Base-by-base conservation (phyloP, 768 basidiomycete genomes). In the Coprinopsis marcescibilis region DNA sequence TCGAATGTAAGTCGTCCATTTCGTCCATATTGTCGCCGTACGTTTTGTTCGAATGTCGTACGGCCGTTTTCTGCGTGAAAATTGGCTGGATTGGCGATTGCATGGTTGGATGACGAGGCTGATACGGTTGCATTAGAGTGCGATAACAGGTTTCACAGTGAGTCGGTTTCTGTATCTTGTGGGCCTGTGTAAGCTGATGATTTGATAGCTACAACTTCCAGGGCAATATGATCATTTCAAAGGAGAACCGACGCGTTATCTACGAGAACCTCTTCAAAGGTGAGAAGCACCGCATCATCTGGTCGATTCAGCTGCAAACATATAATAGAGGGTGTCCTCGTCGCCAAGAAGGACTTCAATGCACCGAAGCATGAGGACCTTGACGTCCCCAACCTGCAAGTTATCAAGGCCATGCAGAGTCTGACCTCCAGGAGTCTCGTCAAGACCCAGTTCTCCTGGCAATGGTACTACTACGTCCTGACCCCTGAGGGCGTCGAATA, bases 191-290 rank as follows among this genome's bases (percentile, higher is more conserved):
- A 30, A 27, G 13, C 21, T 38, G 25, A 20, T 26, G 41, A 37
- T 23, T 29, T 13, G 13, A 8, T 15, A 40, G 21, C 17, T 10
- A 8, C 26, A 10, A 40, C 10, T 27, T 32, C 30, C 41, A n/a
- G 25, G 68, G 65, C 72, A 88, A 66, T 72, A 99, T 99, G 95
- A 85, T 99, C 60, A 97, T 99, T 68, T 76, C 89, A 63, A 99
- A 99, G 78, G 64, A 85, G 70, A 89, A 97, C 80, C 80, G 85
- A 73, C 89, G 90, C 63, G 68, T 78, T 66, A 98, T 99, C 78
- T 99, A 96, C 78, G 94, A 99, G 75, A 88, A 87, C 77, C 93
- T 99, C 79, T 99, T 99, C 89, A 96, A 96, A 75, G 93, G 92
- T 93, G 56, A 55, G 84, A 69, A 14, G 36, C 15, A 21, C 30